A percentile compares a stretch with the other conserved stretches of the same genome.
These are phyloP conservation scores for Fusarium sp. DNA, from an alignment of 2,329 filamentous ascomycete genomes.

Conservation along the genomic window DNA sequence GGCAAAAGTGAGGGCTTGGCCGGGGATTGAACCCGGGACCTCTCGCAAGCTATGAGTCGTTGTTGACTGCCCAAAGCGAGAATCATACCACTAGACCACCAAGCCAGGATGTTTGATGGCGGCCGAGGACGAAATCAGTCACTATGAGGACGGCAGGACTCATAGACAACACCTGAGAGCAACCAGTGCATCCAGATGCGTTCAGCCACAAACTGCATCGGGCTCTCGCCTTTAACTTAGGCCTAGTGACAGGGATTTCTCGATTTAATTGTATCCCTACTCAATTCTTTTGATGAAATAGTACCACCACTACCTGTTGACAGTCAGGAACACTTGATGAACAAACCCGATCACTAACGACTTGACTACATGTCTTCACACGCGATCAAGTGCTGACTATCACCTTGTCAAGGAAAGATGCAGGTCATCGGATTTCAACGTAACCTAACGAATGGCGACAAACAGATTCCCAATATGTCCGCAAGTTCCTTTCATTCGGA, in stretches of 20 bases:
- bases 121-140: neutral
- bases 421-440: neutral
- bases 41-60: slow-evolving; percentile 51
- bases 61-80: neutral
- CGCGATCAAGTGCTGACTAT: too few species aligned
- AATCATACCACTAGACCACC: slow-evolving; percentile 1
- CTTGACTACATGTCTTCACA: neutral
- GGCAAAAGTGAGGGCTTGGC: slow-evolving; percentile 51
- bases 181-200: neutral
- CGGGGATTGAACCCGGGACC: slow-evolving; percentile 61
- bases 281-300: rapidly evolving
- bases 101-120: neutral
- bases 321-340: neutral
- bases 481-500: neutral
- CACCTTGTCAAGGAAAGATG: too few species aligned
- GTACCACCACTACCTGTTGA: neutral
- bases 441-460: rapidly evolving
- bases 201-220: neutral
- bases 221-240: neutral
- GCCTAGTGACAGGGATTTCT: rapidly evolving
- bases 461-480: too few species aligned
- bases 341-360: neutral
- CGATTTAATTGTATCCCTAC: neutral
- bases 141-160: neutral
- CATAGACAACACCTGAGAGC: neutral